Conservation (phyloP, 768 basidiomycete species). For the Suillus ampliporus region DNA sequence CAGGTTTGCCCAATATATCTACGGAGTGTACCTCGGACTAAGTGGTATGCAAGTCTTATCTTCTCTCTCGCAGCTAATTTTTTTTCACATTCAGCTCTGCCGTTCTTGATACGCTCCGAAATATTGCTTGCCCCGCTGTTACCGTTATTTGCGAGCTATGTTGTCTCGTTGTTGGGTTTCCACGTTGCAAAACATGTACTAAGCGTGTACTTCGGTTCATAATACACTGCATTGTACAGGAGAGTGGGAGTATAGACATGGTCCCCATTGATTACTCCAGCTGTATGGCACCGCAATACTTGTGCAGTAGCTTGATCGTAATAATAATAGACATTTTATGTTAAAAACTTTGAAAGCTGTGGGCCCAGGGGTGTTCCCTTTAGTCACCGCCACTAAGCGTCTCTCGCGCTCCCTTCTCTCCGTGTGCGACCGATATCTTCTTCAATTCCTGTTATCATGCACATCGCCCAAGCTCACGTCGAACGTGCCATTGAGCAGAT, state of each 20-base stretch:
- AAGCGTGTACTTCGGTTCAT: slow-evolving; percentile 74
- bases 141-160: slow-evolving; percentile 85
- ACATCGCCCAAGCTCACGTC: slow-evolving; percentile 41
- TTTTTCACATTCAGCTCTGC: slow-evolving; percentile 64
- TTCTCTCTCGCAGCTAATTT: slow-evolving; percentile 22
- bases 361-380: slow-evolving; percentile 6
- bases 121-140: slow-evolving; percentile 89
- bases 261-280: neutral
- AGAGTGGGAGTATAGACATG: neutral
- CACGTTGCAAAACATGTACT: slow-evolving; percentile 89
- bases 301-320: neutral
- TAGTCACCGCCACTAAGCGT: slow-evolving; percentile 16
- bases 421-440: slow-evolving; percentile 12
- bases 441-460: slow-evolving; percentile 29
- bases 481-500: slow-evolving; percentile 43
- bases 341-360: slow-evolving; percentile 3
- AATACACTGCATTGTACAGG: slow-evolving; percentile 13
- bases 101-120: slow-evolving; percentile 90
- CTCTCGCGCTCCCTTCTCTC: slow-evolving; percentile 11
- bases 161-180: slow-evolving; percentile 87
- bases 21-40: slow-evolving; percentile 88
- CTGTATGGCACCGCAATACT: slow-evolving; percentile 3
- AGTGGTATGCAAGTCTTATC: slow-evolving; percentile 57
- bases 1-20: slow-evolving; percentile 89
- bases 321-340: slow-evolving; percentile 9